These are phyloP conservation scores for Zygoascus meyerae DNA, from an alignment of 1,139 yeast species.

Conservation along the genomic window DNA sequence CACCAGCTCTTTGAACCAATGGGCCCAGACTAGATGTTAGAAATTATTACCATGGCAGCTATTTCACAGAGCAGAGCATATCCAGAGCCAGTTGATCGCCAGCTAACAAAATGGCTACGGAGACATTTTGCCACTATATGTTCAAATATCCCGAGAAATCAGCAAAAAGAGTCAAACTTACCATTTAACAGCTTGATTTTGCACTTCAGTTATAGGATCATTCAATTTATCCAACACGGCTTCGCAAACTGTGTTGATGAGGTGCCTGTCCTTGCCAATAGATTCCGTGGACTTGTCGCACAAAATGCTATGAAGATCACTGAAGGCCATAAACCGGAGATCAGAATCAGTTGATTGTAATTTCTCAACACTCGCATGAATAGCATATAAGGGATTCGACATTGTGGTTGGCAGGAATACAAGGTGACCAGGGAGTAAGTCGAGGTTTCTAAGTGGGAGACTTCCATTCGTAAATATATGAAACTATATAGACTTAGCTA, in stretches of 20 bases:
- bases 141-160: background rate
- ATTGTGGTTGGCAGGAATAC: slow-evolving; percentile 5
- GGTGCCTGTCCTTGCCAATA: slow-evolving; percentile 29
- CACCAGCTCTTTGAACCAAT: slow-evolving; percentile 29
- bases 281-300: slow-evolving; percentile 29
- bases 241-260: slow-evolving; percentile 38
- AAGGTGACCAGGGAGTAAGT: background rate
- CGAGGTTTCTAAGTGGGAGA: no score
- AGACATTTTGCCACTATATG: background rate
- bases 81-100: no score
- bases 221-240: slow-evolving; percentile 49
- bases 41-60: background rate
- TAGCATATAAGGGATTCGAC: slow-evolving; percentile 8
- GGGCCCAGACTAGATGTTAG: slow-evolving; percentile 33
- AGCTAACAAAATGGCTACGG: no score
- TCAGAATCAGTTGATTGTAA: slow-evolving; percentile 58
- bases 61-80: background rate
- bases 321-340: slow-evolving; percentile 79
- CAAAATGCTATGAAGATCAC: slow-evolving; percentile 56
- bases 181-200: slow-evolving; percentile 66
- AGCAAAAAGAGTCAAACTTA: slow-evolving; percentile 24
- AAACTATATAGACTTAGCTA: background rate
- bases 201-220: slow-evolving; percentile 71
- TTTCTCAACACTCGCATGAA: slow-evolving; percentile 22
- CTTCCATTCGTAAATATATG: no score